A percentile compares a stretch with the other conserved stretches of the same genome.
phyloP scores from a whole-genome alignment of 2,329 filamentous ascomycete genomes.

The Diaporthe sp. region DNA sequence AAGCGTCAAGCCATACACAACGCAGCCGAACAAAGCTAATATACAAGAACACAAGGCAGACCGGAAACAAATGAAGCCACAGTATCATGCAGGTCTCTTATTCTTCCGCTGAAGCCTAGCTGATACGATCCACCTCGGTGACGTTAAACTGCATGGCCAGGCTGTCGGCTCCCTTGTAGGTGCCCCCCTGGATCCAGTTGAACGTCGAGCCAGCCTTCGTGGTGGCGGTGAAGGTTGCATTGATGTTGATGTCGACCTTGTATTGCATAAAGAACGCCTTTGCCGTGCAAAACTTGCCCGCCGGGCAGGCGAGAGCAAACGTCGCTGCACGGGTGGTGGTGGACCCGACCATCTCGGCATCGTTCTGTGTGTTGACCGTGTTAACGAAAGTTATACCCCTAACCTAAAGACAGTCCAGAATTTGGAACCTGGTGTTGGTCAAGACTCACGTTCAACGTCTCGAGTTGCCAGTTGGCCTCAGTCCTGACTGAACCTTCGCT shows the following conservation, averaged over 20 bases:
- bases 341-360: conserved; percentile 25
- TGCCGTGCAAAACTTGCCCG: conserved; percentile 35
- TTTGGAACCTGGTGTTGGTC: not conserved
- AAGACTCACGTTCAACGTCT: conserved; percentile 24
- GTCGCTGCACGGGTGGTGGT: conserved; percentile 34
- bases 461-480: conserved; percentile 32
- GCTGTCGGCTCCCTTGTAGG: conserved; percentile 32
- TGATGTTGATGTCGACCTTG: conserved; percentile 36
- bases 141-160: conserved; percentile 34
- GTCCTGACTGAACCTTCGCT: conserved; percentile 19
- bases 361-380: not conserved
- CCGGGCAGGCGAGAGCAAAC: conserved; percentile 35
- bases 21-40: not conserved
- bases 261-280: conserved; percentile 35
- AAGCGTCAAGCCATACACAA: not conserved
- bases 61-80: not conserved
- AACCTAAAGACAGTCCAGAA: rapidly evolving
- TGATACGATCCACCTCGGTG: conserved; percentile 30
- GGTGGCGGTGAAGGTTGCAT: conserved; percentile 34
- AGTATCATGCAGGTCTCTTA: too few relatives aligned
- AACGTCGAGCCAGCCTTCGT: conserved; percentile 31
- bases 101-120: not conserved
- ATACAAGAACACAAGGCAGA: not conserved
- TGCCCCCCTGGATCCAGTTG: conserved; percentile 34
- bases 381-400: not conserved